phyloP scores from a whole-genome alignment of 768 basidiomycete species.

The Boletus vermiculosoides region DNA sequence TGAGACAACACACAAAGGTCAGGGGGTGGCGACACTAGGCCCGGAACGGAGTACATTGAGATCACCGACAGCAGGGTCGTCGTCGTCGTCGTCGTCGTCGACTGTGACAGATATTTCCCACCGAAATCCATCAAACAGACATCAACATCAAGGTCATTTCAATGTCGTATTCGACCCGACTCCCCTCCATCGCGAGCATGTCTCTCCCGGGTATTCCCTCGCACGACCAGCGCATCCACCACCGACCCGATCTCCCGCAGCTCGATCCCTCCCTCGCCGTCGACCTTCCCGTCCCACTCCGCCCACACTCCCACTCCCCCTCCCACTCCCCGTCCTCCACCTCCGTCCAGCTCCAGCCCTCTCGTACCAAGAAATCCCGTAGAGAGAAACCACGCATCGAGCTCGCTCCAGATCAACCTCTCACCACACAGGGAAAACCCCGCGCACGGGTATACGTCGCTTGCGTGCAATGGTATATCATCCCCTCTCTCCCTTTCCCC shows the following conservation, averaged over 20 bases:
- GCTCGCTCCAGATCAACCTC: slow-evolving; percentile 73
- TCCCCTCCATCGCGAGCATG: slow-evolving; percentile 19
- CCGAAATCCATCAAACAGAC: slow-evolving; percentile 15
- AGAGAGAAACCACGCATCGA: slow-evolving; percentile 61
- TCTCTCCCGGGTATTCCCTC: slow-evolving; percentile 12
- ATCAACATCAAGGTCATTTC: slow-evolving; percentile 8
- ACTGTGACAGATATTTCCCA: not conserved
- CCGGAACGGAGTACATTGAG: no score
- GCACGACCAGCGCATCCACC: not conserved
- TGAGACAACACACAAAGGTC: not conserved
- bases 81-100: not conserved
- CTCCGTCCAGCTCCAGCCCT: not conserved
- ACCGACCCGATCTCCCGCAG: not conserved
- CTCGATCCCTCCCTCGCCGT: not conserved
- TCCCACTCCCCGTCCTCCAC: not conserved
- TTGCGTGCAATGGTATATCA: slow-evolving; percentile 68
- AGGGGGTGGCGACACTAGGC: not conserved
- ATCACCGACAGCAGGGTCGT: not conserved
- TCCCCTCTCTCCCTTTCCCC: not conserved
- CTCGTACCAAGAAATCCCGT: slow-evolving; percentile 38
- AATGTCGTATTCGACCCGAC: not conserved
- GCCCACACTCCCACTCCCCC: not conserved
- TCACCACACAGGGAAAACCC: slow-evolving; percentile 78
- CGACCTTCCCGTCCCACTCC: not conserved
- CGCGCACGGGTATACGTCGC: slow-evolving; percentile 76